Base-by-base conservation (phyloP, 2,329 filamentous ascomycete species). In the Botrytis pseudocinerea region DNA sequence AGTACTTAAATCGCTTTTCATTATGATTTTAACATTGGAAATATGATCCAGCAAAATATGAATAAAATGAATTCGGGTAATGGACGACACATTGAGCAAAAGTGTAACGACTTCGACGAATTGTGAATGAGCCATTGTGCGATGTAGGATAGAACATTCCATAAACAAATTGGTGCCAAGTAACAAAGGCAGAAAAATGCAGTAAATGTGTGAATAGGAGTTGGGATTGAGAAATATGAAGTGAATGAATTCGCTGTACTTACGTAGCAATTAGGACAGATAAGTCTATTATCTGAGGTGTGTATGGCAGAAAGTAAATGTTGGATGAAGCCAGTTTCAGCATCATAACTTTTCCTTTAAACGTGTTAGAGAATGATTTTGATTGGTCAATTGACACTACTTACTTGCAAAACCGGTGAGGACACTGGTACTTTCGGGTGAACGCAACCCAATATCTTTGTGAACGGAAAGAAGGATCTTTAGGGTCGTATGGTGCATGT, bases 241-340 rank as follows among this genome's bases (percentile, higher is more conserved):
- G 28, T 57, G 1, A 54, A 68, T 9, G 25, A 54, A 42, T 3
- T 8, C 22, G 25, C 20, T 40, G n/a, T 42, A 12, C 65, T 57
- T 57, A 69, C 65, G 18, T 59, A 65, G 46, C 69, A 71, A 62
- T 66, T 65, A 8, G 69, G 60, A 57, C 69, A 71, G 9, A 42
- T 32, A 8, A 71, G 44, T n/a, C 78, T 78, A 78, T 42, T 79
- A 74, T 59, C 77, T 32, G 48, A 51, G 76, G 63, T 57, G 76
- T 89, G 87, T 2, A 79, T 80, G 0, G 80, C 75, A 2, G 85
- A 85, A 16, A 78, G 80, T 38, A 90, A 82, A 76, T 89, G 88
- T 28, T 72, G 48, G 32, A 75, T 74, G 46, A 80, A 78, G 2
- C 73, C 73, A 25, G 32, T 32, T 9, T 62, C 32, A n/a, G 59